Evolutionary conservation across 108 stramenopile species (phyloP), one percentile per base, ranked within the genome.

Genomic region (Skeletonema menzelii): DNA sequence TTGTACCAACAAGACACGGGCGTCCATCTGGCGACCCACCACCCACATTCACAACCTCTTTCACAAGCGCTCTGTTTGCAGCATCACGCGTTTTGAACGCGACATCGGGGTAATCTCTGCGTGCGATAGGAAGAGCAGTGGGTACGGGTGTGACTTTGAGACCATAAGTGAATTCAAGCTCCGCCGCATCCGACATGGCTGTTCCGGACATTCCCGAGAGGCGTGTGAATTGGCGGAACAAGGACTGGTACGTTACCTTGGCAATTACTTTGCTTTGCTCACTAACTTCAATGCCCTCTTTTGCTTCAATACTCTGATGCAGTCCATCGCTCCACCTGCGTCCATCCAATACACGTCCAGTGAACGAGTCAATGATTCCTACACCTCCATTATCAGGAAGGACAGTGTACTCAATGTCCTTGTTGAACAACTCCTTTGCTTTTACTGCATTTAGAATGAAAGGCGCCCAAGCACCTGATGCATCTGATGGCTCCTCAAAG

Each of bases 171-270:
- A 84, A 59, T 59, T 86, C 90, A n/a, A 98, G 79, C 77, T 98
- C 97, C 22, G 79, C 71, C 4, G 91, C 94, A 72, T 97, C 96
- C 1, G 93, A 69, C 86, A 85, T 84, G 56, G 97, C 97, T 27
- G 97, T 98, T 32, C 97, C 97, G 0, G 96, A 95, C 97, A 98
- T 98, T 30, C 96, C 97, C 13, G 90, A 86, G 14, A 98, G 84
- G 20, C 92, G 86, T n/a, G 83, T 83, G 76, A 97, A 98, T 62
- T 94, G 89, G 34, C 93, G 88, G 63, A 97, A 97, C 3, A 97
- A 88, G 10, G 89, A 79, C 86, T 98, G 97, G 76, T 97, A 98
- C 3, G 97, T 98, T 0, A 98, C 95, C 71, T 95, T 96, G 55
- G 97, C 97, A 73, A 97, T 96, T 15, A 97, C 96, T 82, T 94